These are phyloP conservation scores for Fusarium cicatricum DNA, from an alignment of 2,329 filamentous ascomycete species.

Conservation along the genomic window DNA sequence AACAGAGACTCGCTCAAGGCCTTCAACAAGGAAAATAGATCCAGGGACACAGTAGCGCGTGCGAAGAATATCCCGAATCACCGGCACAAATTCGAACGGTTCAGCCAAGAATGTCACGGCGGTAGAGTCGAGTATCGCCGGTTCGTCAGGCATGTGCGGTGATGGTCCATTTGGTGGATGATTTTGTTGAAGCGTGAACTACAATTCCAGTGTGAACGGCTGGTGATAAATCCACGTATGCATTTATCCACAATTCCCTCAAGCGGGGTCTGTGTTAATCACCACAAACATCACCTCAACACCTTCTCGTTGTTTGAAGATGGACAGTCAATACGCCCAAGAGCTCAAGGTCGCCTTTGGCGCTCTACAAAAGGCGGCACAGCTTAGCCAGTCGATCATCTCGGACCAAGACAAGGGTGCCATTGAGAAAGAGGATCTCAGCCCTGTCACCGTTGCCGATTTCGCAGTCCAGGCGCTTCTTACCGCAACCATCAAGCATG, in stretches of 20 bases:
- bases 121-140: slow-evolving; percentile 37
- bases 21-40: slow-evolving; percentile 60
- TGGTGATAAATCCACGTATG: slow-evolving; percentile 31
- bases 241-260: slow-evolving; percentile 39
- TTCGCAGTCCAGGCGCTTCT: slow-evolving; percentile 67
- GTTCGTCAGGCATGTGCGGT: slow-evolving; percentile 36
- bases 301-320: slow-evolving; percentile 30
- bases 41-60: slow-evolving; percentile 57
- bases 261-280: slow-evolving; percentile 32
- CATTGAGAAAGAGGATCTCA: slow-evolving; percentile 62
- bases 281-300: slow-evolving; percentile 6
- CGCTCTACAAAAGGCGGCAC: slow-evolving; percentile 56
- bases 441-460: slow-evolving; percentile 66
- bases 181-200: neutral
- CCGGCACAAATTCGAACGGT: slow-evolving; percentile 46
- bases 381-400: slow-evolving; percentile 59
- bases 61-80: slow-evolving; percentile 58
- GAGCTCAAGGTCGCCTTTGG: slow-evolving; percentile 55
- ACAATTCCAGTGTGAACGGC: neutral
- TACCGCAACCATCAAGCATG: slow-evolving; percentile 56
- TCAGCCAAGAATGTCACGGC: slow-evolving; percentile 39
- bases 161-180: slow-evolving; percentile 22
- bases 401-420: slow-evolving; percentile 57
- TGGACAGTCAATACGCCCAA: slow-evolving; percentile 53
- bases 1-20: slow-evolving; percentile 50